A percentile compares a stretch with the other conserved stretches of the same genome.
Conservation (phyloP, 2,329 filamentous ascomycete genomes). For the Talaromyces sp. region DNA sequence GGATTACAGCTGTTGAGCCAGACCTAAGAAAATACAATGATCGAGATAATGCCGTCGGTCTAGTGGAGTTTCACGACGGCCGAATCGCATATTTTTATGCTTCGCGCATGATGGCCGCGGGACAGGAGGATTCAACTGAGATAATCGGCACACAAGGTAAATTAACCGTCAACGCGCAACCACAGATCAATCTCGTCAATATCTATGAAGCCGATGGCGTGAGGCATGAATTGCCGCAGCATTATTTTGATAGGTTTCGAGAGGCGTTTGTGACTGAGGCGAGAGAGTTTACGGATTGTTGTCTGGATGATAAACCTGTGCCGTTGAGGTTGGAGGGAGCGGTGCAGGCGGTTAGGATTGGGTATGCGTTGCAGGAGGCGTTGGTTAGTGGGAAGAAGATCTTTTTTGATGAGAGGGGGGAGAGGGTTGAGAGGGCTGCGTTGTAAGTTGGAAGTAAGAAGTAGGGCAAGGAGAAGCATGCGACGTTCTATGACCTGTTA, state of each 20-base stretch:
- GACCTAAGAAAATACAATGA: constrained; percentile 59
- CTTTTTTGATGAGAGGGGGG: constrained; percentile 57
- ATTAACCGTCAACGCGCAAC: constrained; percentile 46
- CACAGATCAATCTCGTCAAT: neutral
- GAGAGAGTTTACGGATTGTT: neutral
- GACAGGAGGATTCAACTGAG: constrained; percentile 66
- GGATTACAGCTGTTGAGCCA: constrained; percentile 60
- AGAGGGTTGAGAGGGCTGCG: constrained; percentile 43
- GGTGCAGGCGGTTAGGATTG: neutral
- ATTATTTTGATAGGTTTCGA: neutral
- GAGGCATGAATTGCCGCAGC: neutral
- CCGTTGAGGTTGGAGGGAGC: neutral
- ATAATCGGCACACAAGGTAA: constrained; percentile 67
- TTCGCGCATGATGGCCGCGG: constrained; percentile 65
- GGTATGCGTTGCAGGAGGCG: constrained; percentile 55
- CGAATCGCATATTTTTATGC: constrained; percentile 65
- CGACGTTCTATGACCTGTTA: no score
- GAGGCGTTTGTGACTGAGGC: neutral
- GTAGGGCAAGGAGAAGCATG: neutral
- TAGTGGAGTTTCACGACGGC: constrained; percentile 65
- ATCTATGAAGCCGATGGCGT: neutral
- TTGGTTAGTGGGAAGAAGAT: constrained; percentile 56
- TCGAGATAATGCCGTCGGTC: constrained; percentile 62
- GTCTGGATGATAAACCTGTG: neutral
- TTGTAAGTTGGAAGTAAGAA: constrained; percentile 31